Evolutionary conservation across 352 stramenopile genomes (phyloP), one percentile per base, ranked within the genome.

Genomic region (Globisporangium rhizosaccharum): DNA sequence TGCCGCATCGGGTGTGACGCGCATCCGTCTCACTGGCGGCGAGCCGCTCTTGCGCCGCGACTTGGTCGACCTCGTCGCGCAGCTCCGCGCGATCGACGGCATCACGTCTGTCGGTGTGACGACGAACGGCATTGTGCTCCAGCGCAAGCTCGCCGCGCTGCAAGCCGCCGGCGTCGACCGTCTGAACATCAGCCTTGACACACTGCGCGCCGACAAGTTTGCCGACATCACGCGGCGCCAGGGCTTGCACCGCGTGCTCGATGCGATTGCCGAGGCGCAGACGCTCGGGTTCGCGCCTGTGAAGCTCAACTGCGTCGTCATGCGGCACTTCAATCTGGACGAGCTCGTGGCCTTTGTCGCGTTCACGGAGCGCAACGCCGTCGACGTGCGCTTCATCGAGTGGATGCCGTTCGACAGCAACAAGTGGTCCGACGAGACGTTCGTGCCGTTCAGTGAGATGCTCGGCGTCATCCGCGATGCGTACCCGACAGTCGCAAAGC

Each of bases 331-430:
- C 46, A 99, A 99, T 73, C 72, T 97, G 45, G 78, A 97, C 56
- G 96, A 99, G 68, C 52, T 99, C 18, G 62, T 82, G 14, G 92
- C 98, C 65, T 99, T 99, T 81, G 88, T 97, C 37, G 73, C 76
- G n/a, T 87, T 99, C 50, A 97, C 92, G 7, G 68, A 87, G 41
- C 64, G 90, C 8, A 74, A 85, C 44, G 71, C 73, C 28, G 75
- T 99, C 12, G 89, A 99, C 56, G 85, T 99, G 46, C 88, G 97
- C 30, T 99, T 99, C 67, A 99, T 99, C 65, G 97, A 99, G 82
- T 99, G 95, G 91, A 99, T 99, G 97, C 97, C 97, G 14, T 99
- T 99, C 62, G 91, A 98, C 68, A 94, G 94, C 67, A 99, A 99
- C 73, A 73, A 82, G 42, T 99, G 96, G 96, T 92, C 96, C 59